Evolutionary conservation across 2,329 filamentous ascomycete genomes (phyloP).

Genomic region (Curvularia sp.): DNA sequence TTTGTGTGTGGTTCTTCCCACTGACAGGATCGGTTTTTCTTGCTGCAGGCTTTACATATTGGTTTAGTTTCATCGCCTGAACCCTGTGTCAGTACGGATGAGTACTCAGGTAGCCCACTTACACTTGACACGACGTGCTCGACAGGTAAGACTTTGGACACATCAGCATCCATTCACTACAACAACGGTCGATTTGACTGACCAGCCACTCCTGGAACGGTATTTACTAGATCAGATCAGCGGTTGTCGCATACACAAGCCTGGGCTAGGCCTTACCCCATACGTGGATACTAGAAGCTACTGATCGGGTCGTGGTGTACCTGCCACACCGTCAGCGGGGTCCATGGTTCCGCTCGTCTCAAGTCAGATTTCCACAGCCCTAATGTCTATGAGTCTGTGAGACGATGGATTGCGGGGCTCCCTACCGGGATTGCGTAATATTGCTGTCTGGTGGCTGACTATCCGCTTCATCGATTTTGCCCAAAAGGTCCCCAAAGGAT

Average conservation of each 20-base stretch:
- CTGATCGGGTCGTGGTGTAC: conserved; percentile 10
- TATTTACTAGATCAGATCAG: conserved; percentile 36
- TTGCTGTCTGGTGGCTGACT: conserved; percentile 1
- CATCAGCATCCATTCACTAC: conserved; percentile 9
- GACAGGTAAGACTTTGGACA: conserved; percentile 36
- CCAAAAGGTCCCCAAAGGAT: conserved; percentile 3
- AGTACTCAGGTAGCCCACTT: conserved; percentile 6
- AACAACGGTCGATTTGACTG: conserved; percentile 15
- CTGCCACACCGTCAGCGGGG: conserved; percentile 9
- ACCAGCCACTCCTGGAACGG: conserved; percentile 45
- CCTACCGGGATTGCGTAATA: conserved; percentile 12
- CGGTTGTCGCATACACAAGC: not conserved
- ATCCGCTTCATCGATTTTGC: not conserved
- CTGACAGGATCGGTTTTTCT: conserved; percentile 41
- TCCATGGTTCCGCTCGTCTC: conserved; percentile 3
- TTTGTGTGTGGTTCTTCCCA: conserved; percentile 39
- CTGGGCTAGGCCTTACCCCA: conserved; percentile 12
- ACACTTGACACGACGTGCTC: conserved; percentile 45
- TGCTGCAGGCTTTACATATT: conserved; percentile 41
- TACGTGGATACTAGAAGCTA: conserved; percentile 9
- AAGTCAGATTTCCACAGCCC: not conserved
- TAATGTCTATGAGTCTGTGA: not conserved
- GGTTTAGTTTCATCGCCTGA: conserved; percentile 41
- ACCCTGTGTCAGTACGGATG: conserved; percentile 6
- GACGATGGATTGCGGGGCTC: not conserved